Conservation (phyloP, 257 asterid species). For the Nicotiana tomentosiformis region DNA sequence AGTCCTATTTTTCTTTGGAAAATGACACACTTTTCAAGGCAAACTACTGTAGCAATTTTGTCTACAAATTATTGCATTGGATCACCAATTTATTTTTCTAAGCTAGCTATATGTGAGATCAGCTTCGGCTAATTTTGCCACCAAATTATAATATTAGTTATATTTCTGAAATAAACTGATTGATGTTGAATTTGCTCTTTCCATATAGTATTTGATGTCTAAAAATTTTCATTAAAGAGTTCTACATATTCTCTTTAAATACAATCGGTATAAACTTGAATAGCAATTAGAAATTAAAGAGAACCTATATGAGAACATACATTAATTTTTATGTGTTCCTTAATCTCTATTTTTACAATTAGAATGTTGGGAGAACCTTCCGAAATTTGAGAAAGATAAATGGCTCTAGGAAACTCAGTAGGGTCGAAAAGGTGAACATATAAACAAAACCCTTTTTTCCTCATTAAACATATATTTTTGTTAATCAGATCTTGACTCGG, state of each 20-base stretch:
- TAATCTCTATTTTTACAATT: background rate
- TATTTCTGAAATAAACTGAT: background rate
- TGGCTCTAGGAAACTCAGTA: background rate
- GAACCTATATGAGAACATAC: background rate
- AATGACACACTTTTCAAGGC: background rate
- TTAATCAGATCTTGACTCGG: background rate
- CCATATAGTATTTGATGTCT: background rate
- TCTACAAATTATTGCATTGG: background rate
- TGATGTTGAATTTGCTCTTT: background rate
- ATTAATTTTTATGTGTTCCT: background rate
- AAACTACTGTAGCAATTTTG: background rate
- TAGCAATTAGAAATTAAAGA: too few species aligned
- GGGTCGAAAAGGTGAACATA: background rate
- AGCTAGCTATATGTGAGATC: background rate
- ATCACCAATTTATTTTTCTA: background rate
- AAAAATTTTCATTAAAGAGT: background rate
- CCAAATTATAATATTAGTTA: background rate
- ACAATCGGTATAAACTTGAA: too few species aligned
- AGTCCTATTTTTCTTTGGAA: too few species aligned
- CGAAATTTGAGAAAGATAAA: background rate
- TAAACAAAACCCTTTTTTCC: background rate
- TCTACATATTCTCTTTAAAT: too few species aligned
- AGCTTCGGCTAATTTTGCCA: background rate
- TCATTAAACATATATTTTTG: background rate
- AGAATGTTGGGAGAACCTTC: too few species aligned